phyloP scores from a whole-genome alignment of 768 basidiomycete species.

The Suillus occidentalis region DNA sequence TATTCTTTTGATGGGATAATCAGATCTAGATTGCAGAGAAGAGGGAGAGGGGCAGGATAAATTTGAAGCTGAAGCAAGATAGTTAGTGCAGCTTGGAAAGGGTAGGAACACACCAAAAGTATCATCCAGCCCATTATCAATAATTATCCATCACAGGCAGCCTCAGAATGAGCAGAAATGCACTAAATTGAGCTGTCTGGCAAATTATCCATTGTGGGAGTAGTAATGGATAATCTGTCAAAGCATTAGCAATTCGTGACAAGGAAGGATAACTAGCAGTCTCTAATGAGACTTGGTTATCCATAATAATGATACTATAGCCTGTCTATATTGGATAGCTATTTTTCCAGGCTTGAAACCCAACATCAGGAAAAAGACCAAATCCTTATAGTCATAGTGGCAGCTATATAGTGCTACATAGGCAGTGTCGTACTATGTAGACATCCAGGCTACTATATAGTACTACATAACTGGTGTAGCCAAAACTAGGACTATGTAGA shows the following conservation, averaged over 20 bases:
- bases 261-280: neutral
- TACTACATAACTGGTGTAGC: no score
- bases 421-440: no score
- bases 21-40: neutral
- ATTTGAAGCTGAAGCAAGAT: neutral
- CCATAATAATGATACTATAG: neutral
- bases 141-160: neutral
- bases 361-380: no score
- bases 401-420: no score
- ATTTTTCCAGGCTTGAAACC: no score
- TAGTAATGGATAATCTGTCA: neutral
- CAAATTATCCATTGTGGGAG: neutral
- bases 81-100: neutral
- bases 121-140: neutral
- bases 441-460: no score
- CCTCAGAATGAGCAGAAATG: neutral
- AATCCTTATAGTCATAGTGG: no score
- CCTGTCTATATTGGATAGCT: neutral
- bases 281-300: neutral
- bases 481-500: no score
- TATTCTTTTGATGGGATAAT: neutral
- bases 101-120: neutral
- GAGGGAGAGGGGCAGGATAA: neutral
- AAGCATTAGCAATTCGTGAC: neutral
- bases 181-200: neutral